phyloP scores from a whole-genome alignment of 1,284 basidiomycete species.

The Termitomyces sp. region DNA sequence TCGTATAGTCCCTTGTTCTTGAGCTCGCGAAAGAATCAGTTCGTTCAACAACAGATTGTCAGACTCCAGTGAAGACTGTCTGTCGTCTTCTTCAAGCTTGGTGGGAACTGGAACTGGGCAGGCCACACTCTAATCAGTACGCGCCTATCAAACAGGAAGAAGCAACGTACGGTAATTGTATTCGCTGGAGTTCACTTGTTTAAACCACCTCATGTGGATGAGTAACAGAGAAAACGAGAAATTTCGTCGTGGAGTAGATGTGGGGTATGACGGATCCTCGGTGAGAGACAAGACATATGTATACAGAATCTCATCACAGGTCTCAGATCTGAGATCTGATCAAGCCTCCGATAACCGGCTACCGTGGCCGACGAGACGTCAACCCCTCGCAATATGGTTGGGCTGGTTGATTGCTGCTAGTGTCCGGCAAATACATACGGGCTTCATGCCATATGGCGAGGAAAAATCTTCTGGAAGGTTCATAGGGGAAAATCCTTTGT shows the following conservation, averaged over 20 bases:
- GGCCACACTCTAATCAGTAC: not conserved
- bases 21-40: not conserved
- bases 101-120: not conserved
- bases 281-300: not conserved
- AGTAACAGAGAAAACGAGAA: not conserved
- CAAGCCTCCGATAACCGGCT: too few species aligned
- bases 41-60: not conserved
- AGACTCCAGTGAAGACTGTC: not conserved
- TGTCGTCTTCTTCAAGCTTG: not conserved
- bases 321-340: not conserved
- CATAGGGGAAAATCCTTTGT: too few species aligned
- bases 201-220: slow-evolving; percentile 5
- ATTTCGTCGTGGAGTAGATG: not conserved
- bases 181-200: not conserved
- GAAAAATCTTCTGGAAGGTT: not conserved
- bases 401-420: too few species aligned
- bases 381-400: too few species aligned
- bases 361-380: too few species aligned
- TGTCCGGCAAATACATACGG: too few species aligned
- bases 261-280: not conserved
- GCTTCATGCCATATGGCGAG: not conserved
- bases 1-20: not conserved
- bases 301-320: not conserved
- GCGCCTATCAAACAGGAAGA: not conserved
- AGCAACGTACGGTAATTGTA: not conserved